Evolutionary conservation across 768 basidiomycete genomes (phyloP).

Genomic region (Mycena maculata): DNA sequence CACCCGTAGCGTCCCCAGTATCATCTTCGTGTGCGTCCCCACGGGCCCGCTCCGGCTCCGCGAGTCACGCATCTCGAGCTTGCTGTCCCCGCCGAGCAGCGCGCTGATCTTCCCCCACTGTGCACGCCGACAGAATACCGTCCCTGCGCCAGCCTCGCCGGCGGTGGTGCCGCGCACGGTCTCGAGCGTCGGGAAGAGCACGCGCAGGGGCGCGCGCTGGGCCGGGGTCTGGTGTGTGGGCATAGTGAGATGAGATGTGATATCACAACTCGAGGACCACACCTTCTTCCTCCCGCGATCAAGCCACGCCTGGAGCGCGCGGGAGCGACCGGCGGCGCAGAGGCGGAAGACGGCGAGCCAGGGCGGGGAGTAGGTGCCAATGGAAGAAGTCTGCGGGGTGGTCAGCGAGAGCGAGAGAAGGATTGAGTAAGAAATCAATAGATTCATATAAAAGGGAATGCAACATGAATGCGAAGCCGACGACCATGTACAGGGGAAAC

Average conservation of each 20-base stretch:
- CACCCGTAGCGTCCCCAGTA: conserved; percentile 50
- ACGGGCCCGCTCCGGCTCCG: conserved; percentile 67
- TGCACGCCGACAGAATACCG: conserved; percentile 66
- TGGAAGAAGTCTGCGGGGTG: conserved; percentile 64
- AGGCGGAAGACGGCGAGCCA: conserved; percentile 72
- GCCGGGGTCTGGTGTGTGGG: conserved; percentile 10
- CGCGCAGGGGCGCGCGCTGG: conserved; percentile 44
- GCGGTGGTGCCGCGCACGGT: conserved; percentile 61
- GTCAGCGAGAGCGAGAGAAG: neutral
- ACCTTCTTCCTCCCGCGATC: conserved; percentile 42
- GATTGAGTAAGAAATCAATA: neutral
- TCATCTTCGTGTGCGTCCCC: conserved; percentile 79
- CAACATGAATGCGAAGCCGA: neutral
- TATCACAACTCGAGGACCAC: too few relatives aligned
- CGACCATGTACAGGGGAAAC: neutral
- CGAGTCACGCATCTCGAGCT: conserved; percentile 65
- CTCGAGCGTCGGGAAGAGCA: conserved; percentile 66
- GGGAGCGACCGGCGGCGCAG: conserved; percentile 59
- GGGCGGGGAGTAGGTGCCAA: conserved; percentile 66
- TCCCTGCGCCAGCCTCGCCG: conserved; percentile 68
- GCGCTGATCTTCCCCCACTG: conserved; percentile 53
- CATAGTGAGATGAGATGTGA: too few relatives aligned
- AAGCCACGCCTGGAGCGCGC: conserved; percentile 58
- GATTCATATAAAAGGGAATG: neutral
- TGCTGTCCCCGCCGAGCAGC: conserved; percentile 54